These are phyloP conservation scores for Penicillium paxilli DNA, from an alignment of 495 filamentous ascomycete genomes.

Conservation along the genomic window DNA sequence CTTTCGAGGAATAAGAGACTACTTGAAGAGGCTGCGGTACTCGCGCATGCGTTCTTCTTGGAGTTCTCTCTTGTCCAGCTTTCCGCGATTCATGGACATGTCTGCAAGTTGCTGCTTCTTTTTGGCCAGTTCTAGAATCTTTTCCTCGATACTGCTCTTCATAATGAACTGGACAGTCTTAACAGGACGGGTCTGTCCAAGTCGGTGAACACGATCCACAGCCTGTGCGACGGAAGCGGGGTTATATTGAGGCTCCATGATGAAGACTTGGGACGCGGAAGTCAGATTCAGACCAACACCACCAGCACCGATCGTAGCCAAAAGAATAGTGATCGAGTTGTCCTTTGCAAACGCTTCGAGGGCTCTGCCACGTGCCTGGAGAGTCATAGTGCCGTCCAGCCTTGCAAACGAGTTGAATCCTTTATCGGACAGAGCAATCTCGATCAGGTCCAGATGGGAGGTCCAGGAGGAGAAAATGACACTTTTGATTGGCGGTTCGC, in stretches of 20 bases:
- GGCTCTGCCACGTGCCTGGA: constrained; percentile 65
- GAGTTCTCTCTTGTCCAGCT: constrained; percentile 71
- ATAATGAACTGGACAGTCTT: constrained; percentile 84
- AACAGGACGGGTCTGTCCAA: constrained; percentile 86
- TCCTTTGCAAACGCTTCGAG: constrained; percentile 79
- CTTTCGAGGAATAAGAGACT: not conserved
- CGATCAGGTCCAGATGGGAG: constrained; percentile 87
- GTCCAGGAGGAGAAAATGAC: constrained; percentile 97
- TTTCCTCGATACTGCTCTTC: constrained; percentile 87
- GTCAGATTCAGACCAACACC: constrained; percentile 93
- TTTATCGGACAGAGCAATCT: constrained; percentile 72
- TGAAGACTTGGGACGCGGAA: constrained; percentile 78
- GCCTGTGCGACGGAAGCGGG: constrained; percentile 93
- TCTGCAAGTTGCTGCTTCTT: constrained; percentile 90
- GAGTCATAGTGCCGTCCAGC: constrained; percentile 84
- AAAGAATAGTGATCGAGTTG: constrained; percentile 68
- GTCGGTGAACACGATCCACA: constrained; percentile 87
- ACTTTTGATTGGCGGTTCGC: constrained; percentile 74
- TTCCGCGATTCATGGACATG: constrained; percentile 73
- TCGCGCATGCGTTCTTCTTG: constrained; percentile 77
- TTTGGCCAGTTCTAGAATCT: constrained; percentile 82
- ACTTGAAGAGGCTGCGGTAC: constrained; percentile 80
- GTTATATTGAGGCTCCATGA: constrained; percentile 99
- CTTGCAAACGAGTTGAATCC: constrained; percentile 66
- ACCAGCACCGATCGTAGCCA: constrained; percentile 90